Evolutionary conservation across 2,329 filamentous ascomycete species (phyloP).

Genomic region (Apiospora sp.): DNA sequence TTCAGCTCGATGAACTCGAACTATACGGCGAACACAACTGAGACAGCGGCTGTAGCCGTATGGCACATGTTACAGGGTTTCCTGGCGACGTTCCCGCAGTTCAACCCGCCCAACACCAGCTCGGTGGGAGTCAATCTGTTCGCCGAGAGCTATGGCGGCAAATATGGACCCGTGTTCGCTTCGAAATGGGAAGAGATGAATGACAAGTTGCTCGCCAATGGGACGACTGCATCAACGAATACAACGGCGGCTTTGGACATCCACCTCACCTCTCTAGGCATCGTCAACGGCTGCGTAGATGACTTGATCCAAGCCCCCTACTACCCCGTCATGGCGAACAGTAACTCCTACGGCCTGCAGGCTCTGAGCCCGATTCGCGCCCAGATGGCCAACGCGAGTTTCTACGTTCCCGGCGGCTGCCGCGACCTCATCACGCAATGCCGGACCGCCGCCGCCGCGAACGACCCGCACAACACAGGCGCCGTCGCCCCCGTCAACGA

Average conservation of each 20-base stretch:
- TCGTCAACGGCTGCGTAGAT: slow-evolving; percentile 77
- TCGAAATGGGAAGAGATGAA: slow-evolving; percentile 69
- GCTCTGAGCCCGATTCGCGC: slow-evolving; percentile 62
- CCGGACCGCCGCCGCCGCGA: slow-evolving; percentile 51
- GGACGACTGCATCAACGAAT: slow-evolving; percentile 53
- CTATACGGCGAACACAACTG: slow-evolving; percentile 46
- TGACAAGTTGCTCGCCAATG: slow-evolving; percentile 53
- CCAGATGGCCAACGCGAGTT: slow-evolving; percentile 53
- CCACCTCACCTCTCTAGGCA: slow-evolving; percentile 69
- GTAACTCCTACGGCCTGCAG: slow-evolving; percentile 72
- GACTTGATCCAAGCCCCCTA: slow-evolving; percentile 65
- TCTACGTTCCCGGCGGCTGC: slow-evolving; percentile 48
- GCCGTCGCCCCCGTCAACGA: slow-evolving; percentile 64
- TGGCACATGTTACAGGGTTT: slow-evolving; percentile 66
- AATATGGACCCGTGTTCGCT: slow-evolving; percentile 45
- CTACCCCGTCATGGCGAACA: slow-evolving; percentile 64
- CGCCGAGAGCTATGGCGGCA: slow-evolving; percentile 33
- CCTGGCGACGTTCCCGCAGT: slow-evolving; percentile 36
- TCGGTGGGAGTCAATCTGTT: slow-evolving; percentile 63
- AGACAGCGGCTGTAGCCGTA: slow-evolving; percentile 59
- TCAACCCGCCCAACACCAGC: slow-evolving; percentile 45
- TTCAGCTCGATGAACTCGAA: slow-evolving; percentile 40
- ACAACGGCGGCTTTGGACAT: slow-evolving; percentile 54
- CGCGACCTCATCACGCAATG: slow-evolving; percentile 40
- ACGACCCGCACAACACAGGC: slow-evolving; percentile 62